These are phyloP conservation scores for Omphalotus olearius DNA, from an alignment of 1,284 basidiomycete genomes.

Conservation along the genomic window DNA sequence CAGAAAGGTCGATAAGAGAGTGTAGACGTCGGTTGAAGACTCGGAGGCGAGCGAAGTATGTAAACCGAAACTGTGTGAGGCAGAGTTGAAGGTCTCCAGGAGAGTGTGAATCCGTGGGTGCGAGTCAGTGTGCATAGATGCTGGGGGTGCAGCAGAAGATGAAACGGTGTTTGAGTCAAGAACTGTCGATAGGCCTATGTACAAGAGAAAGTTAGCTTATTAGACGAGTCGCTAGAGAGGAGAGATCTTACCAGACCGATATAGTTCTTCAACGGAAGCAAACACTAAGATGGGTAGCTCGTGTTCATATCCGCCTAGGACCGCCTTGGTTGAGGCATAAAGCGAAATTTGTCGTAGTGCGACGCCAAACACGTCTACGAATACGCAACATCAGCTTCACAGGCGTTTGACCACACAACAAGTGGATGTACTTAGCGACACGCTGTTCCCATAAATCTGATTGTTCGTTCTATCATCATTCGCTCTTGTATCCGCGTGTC, in stretches of 20 bases:
- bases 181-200: conserved; percentile 1
- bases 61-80: conserved; percentile 26
- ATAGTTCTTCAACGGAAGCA: conserved; percentile 56
- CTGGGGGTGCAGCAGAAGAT: conserved; percentile 12
- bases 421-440: conserved; percentile 14
- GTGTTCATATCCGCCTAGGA: conserved; percentile 49
- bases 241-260: conserved; percentile 41
- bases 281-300: conserved; percentile 52
- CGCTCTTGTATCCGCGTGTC: conserved; percentile 16
- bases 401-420: not conserved
- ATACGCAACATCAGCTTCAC: not conserved
- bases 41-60: conserved; percentile 42
- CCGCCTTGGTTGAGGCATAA: conserved; percentile 40
- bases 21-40: conserved; percentile 53
- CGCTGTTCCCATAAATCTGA: not conserved
- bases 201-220: not conserved
- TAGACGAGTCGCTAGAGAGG: not conserved
- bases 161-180: not conserved
- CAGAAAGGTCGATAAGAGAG: conserved; percentile 55
- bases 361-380: conserved; percentile 44
- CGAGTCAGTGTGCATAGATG: conserved; percentile 18
- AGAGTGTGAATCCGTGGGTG: conserved; percentile 27
- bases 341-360: conserved; percentile 40
- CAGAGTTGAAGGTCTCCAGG: conserved; percentile 29
- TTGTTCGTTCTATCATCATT: not conserved